A percentile compares a stretch with the other conserved stretches of the same genome.
These are phyloP conservation scores for Kalmanozyma brasiliensis DNA, from an alignment of 1,284 basidiomycete genomes.

Conservation along the genomic window DNA sequence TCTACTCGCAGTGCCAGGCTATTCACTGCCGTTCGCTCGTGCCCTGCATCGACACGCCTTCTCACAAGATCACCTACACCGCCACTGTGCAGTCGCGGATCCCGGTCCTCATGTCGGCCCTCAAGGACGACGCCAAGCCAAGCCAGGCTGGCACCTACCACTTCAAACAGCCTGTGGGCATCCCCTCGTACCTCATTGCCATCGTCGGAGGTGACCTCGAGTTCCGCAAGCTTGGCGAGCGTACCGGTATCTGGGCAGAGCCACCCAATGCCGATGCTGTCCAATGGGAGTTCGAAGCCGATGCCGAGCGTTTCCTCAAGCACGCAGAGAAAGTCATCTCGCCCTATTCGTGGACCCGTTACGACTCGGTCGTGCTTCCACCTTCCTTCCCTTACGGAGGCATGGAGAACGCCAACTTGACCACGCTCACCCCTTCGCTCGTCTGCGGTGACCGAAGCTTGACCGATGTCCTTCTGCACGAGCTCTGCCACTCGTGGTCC, in stretches of 20 bases:
- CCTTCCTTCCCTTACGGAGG: constrained; percentile 84
- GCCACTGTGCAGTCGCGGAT: constrained; percentile 53
- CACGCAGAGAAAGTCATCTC: constrained; percentile 65
- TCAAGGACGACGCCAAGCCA: constrained; percentile 54
- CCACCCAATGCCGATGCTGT: constrained; percentile 59
- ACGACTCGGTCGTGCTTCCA: constrained; percentile 90
- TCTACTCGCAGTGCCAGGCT: constrained; percentile 95
- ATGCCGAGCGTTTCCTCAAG: constrained; percentile 64
- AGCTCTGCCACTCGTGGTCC: constrained; percentile 65
- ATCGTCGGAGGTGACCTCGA: constrained; percentile 64
- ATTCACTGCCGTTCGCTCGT: constrained; percentile 55
- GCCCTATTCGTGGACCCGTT: constrained; percentile 85
- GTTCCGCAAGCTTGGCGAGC: constrained; percentile 61
- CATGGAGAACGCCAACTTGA: constrained; percentile 67
- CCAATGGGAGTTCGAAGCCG: constrained; percentile 66
- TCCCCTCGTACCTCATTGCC: constrained; percentile 65
- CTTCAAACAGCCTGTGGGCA: constrained; percentile 63
- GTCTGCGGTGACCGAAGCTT: constrained; percentile 60
- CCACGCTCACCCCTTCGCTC: constrained; percentile 65
- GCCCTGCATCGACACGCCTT: constrained; percentile 64
- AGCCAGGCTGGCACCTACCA: constrained; percentile 44
- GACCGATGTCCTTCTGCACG: constrained; percentile 70
- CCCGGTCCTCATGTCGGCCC: constrained; percentile 66
- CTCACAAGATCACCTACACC: constrained; percentile 66
- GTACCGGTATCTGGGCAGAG: constrained; percentile 67